Conservation (phyloP, 768 basidiomycete genomes). For the Lentinula boryana region DNA sequence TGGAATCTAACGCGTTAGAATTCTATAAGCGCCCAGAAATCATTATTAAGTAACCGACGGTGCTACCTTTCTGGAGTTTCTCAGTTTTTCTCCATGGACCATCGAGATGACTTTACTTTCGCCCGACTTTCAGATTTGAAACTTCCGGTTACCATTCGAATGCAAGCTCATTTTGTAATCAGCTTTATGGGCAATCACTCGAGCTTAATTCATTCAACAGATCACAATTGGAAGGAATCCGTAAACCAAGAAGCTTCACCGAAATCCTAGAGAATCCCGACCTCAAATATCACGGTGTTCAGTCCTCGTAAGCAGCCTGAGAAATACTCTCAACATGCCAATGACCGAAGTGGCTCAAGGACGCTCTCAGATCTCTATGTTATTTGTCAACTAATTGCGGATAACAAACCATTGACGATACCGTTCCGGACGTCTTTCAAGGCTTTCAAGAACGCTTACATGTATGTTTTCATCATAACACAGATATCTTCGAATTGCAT, state of each 20-base stretch:
- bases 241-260: slow-evolving; percentile 65
- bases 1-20: neutral
- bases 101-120: slow-evolving; percentile 87
- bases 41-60: too few species aligned
- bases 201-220: slow-evolving; percentile 30
- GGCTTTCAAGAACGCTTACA: slow-evolving; percentile 79
- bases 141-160: slow-evolving; percentile 79
- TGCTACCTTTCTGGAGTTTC: too few species aligned
- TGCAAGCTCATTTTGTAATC: slow-evolving; percentile 38
- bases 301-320: slow-evolving; percentile 54
- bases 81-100: slow-evolving; percentile 33
- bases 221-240: slow-evolving; percentile 80
- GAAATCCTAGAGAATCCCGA: slow-evolving; percentile 83
- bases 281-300: slow-evolving; percentile 76
- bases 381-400: slow-evolving; percentile 85
- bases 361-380: slow-evolving; percentile 90
- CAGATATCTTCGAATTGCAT: neutral
- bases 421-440: slow-evolving; percentile 92
- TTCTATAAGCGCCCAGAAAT: neutral
- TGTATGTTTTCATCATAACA: slow-evolving; percentile 34
- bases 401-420: slow-evolving; percentile 90
- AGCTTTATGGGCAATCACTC: neutral
- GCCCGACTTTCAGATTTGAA: slow-evolving; percentile 88
- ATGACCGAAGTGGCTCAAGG: slow-evolving; percentile 39
- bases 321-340: slow-evolving; percentile 13